Evolutionary conservation across 176 grass and related monocot genomes (phyloP).

Genomic region (Oryza longistaminata): DNA sequence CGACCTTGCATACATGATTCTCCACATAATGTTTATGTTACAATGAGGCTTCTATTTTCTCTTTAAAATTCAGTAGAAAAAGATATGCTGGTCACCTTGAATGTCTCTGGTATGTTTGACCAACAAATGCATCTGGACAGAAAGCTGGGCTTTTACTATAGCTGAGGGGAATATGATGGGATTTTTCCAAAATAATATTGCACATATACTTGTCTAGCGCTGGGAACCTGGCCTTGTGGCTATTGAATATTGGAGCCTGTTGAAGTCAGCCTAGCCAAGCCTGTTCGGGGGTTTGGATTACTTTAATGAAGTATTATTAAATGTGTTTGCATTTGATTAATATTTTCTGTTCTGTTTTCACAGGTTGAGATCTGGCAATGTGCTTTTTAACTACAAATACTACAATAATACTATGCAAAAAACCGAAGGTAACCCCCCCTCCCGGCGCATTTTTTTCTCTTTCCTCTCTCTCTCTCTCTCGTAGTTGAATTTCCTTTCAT

Average conservation of each 20-base stretch:
- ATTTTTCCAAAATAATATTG: background rate
- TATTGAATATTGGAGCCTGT: background rate
- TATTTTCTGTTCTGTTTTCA: conserved; percentile 19
- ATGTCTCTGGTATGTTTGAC: background rate
- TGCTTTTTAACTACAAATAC: conserved; percentile 96
- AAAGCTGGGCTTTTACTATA: background rate
- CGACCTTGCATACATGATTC: background rate
- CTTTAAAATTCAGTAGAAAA: background rate
- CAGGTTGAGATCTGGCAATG: conserved; percentile 96
- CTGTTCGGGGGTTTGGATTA: background rate
- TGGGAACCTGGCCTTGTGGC: background rate
- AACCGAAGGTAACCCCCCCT: conserved; percentile 71
- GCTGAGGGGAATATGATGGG: background rate
- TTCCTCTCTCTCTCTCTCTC: background rate
- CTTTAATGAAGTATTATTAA: background rate
- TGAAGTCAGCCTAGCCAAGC: background rate
- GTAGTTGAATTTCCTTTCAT: background rate
- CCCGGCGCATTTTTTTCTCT: no score
- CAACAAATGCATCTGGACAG: background rate
- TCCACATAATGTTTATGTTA: background rate
- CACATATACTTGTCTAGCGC: background rate
- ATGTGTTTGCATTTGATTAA: conserved; percentile 28
- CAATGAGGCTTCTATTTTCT: background rate
- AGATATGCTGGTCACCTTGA: background rate
- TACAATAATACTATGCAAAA: conserved; percentile 90